Conservation (phyloP, 2,329 filamentous ascomycete genomes). For the Hirsutella rhossiliensis region DNA sequence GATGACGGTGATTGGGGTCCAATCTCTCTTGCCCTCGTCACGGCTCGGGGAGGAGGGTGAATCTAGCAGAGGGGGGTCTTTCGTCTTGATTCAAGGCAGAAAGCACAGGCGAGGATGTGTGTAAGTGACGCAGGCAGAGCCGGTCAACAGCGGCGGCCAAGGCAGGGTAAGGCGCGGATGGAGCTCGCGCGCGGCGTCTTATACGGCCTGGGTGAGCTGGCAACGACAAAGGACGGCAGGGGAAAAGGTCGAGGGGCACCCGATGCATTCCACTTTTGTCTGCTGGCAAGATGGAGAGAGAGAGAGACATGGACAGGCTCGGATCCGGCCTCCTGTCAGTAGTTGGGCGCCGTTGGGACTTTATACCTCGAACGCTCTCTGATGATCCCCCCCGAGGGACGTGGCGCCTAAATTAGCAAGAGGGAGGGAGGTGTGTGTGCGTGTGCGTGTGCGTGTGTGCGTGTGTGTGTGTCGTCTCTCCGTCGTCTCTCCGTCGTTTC, state of each 20-base stretch:
- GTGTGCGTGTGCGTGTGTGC: background rate
- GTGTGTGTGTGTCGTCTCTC: background rate
- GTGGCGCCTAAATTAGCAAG: background rate
- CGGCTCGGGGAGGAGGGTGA: no score
- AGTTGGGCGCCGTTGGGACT: slow-evolving; percentile 3
- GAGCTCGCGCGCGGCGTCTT: background rate
- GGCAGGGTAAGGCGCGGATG: background rate
- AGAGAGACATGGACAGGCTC: background rate
- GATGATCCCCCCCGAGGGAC: background rate
- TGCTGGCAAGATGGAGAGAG: background rate
- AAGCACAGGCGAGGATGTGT: no score
- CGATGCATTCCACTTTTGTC: slow-evolving; percentile 3
- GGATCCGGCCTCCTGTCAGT: background rate
- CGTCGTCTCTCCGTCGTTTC: background rate
- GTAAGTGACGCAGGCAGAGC: background rate
- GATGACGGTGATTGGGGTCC: no score
- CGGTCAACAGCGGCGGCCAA: background rate
- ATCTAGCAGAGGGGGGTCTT: no score
- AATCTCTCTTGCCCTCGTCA: no score
- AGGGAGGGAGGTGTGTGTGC: background rate
- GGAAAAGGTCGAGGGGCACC: background rate
- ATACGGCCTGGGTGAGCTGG: background rate
- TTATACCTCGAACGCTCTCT: slow-evolving; percentile 4
- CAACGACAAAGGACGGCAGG: background rate
- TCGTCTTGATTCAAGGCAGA: no score